Base-by-base conservation (phyloP, 345 rosid genomes). In the Acer yangbiense region DNA sequence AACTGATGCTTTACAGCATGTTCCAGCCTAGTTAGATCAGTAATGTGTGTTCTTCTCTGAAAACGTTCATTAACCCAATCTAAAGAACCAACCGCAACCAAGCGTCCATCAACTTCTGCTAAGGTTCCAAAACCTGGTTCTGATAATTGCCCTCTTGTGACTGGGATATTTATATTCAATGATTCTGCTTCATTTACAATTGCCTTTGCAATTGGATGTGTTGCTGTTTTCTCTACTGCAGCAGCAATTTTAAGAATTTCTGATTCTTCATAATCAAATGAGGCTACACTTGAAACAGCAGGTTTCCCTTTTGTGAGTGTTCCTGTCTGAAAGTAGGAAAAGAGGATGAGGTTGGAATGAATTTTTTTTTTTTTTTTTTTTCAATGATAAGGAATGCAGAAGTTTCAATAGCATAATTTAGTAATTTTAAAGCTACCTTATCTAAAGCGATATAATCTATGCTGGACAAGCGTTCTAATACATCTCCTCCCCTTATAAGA, bases 221-320 rank as follows among this genome's bases (percentile, higher is more conserved):
- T 79, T 17, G 95, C 95, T 79, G 97, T 93, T 85, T 84, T 92
- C 88, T 95, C 97, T n/a, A 95, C 97, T 17, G 99, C 99, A 57
- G 95, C 94, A 79, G 99, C 95, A 80, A 93, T 77, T 85, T 82
- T 84, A 77, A 93, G 94, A 85, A 95, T 88, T 80, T 91, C 97
- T 52, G 88, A 77, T 80, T 93, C 94, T 75, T 87, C 76, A 68
- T 90, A 87, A 52, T 70, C 74, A 64, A 82, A 57, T 69, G 98
- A 92, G 77, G 90, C 91, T 78, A 95, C 89, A 16, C 86, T 90
- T 77, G 90, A 86, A 77, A 95, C 95, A 2, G 89, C 67, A 63
- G 97, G 97, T 87, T 85, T 91, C 85, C 99, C 99, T 89, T 91
- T 96, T 17, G 97, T 93, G 62, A 95, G 96, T 69, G 99, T 95